Evolutionary conservation across 371 early-diverging fungal species (phyloP).

Genomic region (Mortierella sp.): DNA sequence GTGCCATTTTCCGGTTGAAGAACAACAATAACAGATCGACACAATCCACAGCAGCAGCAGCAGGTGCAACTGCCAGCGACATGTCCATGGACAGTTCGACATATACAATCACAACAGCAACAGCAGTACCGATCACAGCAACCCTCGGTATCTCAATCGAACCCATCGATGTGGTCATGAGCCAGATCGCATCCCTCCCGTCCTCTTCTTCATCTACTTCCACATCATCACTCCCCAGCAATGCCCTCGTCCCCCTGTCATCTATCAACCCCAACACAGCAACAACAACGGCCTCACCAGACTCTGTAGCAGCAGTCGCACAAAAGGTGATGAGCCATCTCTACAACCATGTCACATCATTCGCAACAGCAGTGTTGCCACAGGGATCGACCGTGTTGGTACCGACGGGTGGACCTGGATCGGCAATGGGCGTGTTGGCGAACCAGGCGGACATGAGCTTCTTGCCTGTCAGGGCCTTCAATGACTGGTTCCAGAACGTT

Average conservation of each 20-base stretch:
- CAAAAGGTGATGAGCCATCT: conserved; percentile 75
- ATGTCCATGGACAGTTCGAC: conserved; percentile 55
- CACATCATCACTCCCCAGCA: conserved; percentile 24
- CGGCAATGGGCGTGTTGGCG: conserved; percentile 29
- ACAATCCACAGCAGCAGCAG: not conserved
- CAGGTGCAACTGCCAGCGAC: conserved; percentile 16
- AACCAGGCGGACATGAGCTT: conserved; percentile 56
- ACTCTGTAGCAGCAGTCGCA: conserved; percentile 43
- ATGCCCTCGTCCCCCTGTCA: conserved; percentile 36
- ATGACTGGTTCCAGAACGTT: conserved; percentile 88
- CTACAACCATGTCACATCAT: conserved; percentile 86
- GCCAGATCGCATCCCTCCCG: conserved; percentile 61
- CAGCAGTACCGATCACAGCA: conserved; percentile 64
- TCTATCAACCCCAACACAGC: not conserved
- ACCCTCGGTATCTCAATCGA: conserved; percentile 93
- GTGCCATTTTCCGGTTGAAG: conserved; percentile 84
- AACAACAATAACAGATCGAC: conserved; percentile 16
- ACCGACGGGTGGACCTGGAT: conserved; percentile 60
- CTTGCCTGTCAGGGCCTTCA: conserved; percentile 82
- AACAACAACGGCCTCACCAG: conserved; percentile 19
- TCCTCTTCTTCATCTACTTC: conserved; percentile 25
- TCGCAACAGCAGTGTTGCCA: conserved; percentile 74
- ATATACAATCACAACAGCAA: conserved; percentile 19
- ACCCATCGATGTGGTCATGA: conserved; percentile 77
- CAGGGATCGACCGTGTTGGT: conserved; percentile 66